Base-by-base conservation (phyloP, 352 stramenopile species). In the Globisporangium orthogonon region DNA sequence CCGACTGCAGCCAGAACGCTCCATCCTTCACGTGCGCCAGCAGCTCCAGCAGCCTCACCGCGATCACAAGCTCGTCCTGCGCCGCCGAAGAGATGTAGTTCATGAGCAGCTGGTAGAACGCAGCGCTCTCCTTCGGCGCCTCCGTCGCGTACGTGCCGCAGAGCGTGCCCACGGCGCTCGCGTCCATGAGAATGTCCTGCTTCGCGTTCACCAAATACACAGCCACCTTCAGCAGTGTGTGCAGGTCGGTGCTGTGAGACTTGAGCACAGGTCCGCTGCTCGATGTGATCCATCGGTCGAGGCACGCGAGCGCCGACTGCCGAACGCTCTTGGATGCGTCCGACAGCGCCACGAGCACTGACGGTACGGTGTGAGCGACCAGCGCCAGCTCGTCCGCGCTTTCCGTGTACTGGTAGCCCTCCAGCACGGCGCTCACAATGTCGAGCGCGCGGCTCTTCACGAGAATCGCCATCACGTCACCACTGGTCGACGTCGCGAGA, bases 141-240 rank as follows among this genome's bases (percentile, higher is more conserved):
- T 71, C 65, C 17, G 41, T 44, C 31, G 68, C 58, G 53, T 79
- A 83, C 31, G 65, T 70, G 23, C 74, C 75, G 53, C 72, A 88
- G 33, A 91, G 67, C 7, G 73, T 69, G 39, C 64, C 33, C 2
- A 91, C 62, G 5, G 84, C 83, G 49, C 69, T 69, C 7, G 59
- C 60, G 63, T 95, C 85, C 81, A 93, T 91, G 29, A 76, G 6
- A 35, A 95, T 86, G 54, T 95, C 85, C 39, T 84, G 65, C 52
- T 87, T 87, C 15, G 77, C 77, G 13, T 81, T 53, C 11, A 91
- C 17, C 2, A 95, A 64, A n/a, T 75, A 83, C 4, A 52, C 31
- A 3, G 64, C 64, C 1, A 77, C 70, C 23, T 70, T 66, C 5
- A 66, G 56, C 10, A 83, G 67, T 23, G 63, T 54, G 40, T 74